Conservation (phyloP, 2,329 filamentous ascomycete genomes). For the Fusarium lyarnte region DNA sequence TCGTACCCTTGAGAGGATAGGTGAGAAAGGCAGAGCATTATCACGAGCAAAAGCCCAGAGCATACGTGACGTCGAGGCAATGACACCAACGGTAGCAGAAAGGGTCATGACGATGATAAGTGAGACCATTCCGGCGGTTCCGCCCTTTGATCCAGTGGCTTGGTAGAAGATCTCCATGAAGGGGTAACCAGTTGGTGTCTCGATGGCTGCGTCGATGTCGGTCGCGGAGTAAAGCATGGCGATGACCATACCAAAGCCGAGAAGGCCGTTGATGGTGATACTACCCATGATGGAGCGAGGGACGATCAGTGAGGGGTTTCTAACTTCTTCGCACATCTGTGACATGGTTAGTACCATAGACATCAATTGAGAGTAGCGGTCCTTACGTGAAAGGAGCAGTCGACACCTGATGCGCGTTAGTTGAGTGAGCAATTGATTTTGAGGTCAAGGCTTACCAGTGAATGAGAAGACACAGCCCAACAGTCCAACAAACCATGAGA, state of each 20-base stretch:
- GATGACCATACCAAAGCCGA: constrained; percentile 39
- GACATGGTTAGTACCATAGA: neutral
- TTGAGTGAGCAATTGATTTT: rapidly evolving
- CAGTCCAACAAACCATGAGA: constrained; percentile 39
- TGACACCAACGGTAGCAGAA: constrained; percentile 37
- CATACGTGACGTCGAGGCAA: constrained; percentile 40
- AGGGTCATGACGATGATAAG: constrained; percentile 38
- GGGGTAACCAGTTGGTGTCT: constrained; percentile 34
- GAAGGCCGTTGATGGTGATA: constrained; percentile 28
- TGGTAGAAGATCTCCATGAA: constrained; percentile 40
- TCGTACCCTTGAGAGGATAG: constrained; percentile 25
- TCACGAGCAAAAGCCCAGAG: constrained; percentile 38
- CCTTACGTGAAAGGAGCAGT: constrained; percentile 39
- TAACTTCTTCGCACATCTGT: constrained; percentile 40
- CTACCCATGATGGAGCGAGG: constrained; percentile 39
- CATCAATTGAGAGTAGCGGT: rapidly evolving
- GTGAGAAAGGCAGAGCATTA: constrained; percentile 33
- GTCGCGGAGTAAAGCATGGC: constrained; percentile 40
- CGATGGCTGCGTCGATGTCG: constrained; percentile 34
- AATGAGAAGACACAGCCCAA: constrained; percentile 39
- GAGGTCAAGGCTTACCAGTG: constrained; percentile 3
- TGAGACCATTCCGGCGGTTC: constrained; percentile 32
- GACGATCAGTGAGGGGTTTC: constrained; percentile 34
- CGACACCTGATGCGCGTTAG: constrained; percentile 27
- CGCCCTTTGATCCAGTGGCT: constrained; percentile 31